phyloP scores from a whole-genome alignment of 371 early-diverging fungal species.

The Apophysomyces elegans region DNA sequence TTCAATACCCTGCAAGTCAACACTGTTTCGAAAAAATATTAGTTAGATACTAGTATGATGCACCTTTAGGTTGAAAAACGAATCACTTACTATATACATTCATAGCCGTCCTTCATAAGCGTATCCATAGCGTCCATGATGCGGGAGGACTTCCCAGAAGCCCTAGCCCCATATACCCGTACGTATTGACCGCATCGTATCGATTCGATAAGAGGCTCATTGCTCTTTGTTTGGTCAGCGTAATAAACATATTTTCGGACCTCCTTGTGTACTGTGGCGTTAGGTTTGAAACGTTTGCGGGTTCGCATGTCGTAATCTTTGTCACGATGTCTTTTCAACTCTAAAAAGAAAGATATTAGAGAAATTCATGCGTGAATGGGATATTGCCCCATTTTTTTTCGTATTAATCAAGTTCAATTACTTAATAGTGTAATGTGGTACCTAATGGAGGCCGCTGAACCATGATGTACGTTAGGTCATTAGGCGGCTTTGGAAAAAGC shows the following conservation, averaged over 20 bases:
- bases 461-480: too few relatives aligned
- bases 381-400: neutral
- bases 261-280: neutral
- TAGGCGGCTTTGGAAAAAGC: too few relatives aligned
- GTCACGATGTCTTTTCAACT: neutral
- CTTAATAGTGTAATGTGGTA: neutral
- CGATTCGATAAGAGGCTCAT: constrained; percentile 10
- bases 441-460: neutral
- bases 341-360: neutral
- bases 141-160: constrained; percentile 25
- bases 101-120: constrained; percentile 12
- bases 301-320: neutral
- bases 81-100: neutral
- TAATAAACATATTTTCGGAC: constrained; percentile 12
- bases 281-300: neutral
- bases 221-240: constrained; percentile 3
- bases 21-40: neutral
- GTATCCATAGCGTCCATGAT: constrained; percentile 22
- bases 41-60: neutral
- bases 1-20: neutral
- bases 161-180: constrained; percentile 20
- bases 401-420: neutral
- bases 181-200: constrained; percentile 15
- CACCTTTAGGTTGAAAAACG: neutral
- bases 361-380: neutral